Percentiles rank a stretch among this genome's conserved stretches.
These are phyloP conservation scores for Suillus spraguei DNA, from an alignment of 768 basidiomycete genomes.

Conservation along the genomic window DNA sequence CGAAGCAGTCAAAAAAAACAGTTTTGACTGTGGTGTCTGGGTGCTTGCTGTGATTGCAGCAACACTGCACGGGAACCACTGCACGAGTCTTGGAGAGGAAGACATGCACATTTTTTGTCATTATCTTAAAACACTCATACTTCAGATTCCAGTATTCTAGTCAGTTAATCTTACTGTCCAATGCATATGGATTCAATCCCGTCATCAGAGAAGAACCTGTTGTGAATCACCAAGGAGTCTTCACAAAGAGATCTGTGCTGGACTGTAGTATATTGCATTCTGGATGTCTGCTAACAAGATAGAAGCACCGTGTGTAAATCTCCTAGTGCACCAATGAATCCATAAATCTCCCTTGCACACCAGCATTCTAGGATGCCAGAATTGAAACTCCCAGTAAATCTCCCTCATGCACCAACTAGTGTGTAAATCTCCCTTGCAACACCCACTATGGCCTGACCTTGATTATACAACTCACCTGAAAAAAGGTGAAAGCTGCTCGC, in stretches of 20 bases:
- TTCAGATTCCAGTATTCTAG: not conserved
- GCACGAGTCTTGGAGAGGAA: conserved; percentile 1
- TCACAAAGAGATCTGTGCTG: too few relatives aligned
- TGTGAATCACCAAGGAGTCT: too few relatives aligned
- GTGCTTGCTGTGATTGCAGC: conserved; percentile 12
- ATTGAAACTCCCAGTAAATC: not conserved
- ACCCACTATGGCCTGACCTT: not conserved
- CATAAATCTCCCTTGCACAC: too few relatives aligned
- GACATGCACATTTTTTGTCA: conserved; percentile 4
- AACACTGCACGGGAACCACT: conserved; percentile 5
- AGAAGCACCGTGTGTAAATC: too few relatives aligned
- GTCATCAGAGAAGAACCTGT: not conserved
- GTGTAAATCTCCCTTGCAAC: not conserved
- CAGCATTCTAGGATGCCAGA: too few relatives aligned
- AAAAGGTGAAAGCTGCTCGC: not conserved
- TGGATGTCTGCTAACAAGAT: too few relatives aligned
- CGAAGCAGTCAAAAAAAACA: conserved; percentile 17
- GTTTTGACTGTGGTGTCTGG: conserved; percentile 29
- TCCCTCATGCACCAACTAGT: not conserved
- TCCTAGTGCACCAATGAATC: too few relatives aligned
- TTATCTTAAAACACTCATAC: conserved; percentile 1
- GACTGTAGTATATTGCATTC: too few relatives aligned
- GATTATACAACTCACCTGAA: not conserved
- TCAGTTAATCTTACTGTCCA: conserved; percentile 2
- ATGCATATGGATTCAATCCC: not conserved